phyloP scores from a whole-genome alignment of 2,329 filamentous ascomycete genomes.

The Epichloe typhina region DNA sequence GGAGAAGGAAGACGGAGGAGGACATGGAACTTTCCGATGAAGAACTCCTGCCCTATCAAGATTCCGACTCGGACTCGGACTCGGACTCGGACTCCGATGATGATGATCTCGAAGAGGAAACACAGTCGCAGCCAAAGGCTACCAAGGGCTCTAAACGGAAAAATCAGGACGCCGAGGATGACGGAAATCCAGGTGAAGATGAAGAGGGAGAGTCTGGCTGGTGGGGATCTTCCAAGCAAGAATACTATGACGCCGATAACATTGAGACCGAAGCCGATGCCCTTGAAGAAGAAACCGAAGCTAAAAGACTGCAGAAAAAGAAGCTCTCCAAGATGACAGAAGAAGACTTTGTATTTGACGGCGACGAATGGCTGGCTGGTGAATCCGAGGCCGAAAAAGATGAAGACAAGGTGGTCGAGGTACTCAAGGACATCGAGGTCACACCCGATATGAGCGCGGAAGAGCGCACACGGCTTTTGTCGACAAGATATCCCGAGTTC shows the following conservation, averaged over 20 bases:
- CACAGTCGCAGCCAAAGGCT: slow-evolving; percentile 2
- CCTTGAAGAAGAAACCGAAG: slow-evolving; percentile 83
- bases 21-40: slow-evolving; percentile 51
- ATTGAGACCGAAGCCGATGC: slow-evolving; percentile 55
- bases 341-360: slow-evolving; percentile 87
- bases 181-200: slow-evolving; percentile 41
- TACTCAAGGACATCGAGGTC: slow-evolving; percentile 73
- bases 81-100: slow-evolving; percentile 27
- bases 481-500: slow-evolving; percentile 81
- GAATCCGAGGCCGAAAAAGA: slow-evolving; percentile 36
- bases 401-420: slow-evolving; percentile 61
- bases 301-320: slow-evolving; percentile 82
- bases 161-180: slow-evolving; percentile 24
- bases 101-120: slow-evolving; percentile 17
- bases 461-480: slow-evolving; percentile 63
- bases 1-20: slow-evolving; percentile 60
- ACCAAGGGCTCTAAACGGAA: slow-evolving; percentile 19
- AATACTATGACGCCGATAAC: slow-evolving; percentile 84
- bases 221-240: slow-evolving; percentile 79
- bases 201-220: slow-evolving; percentile 52
- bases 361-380: slow-evolving; percentile 65
- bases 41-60: slow-evolving; percentile 40
- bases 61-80: slow-evolving; percentile 23
- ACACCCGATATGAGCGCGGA: slow-evolving; percentile 64
- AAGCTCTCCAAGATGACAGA: slow-evolving; percentile 80